These are phyloP conservation scores for Schizosaccharomyces octosporus DNA, from an alignment of 805 yeast genomes.

Conservation along the genomic window DNA sequence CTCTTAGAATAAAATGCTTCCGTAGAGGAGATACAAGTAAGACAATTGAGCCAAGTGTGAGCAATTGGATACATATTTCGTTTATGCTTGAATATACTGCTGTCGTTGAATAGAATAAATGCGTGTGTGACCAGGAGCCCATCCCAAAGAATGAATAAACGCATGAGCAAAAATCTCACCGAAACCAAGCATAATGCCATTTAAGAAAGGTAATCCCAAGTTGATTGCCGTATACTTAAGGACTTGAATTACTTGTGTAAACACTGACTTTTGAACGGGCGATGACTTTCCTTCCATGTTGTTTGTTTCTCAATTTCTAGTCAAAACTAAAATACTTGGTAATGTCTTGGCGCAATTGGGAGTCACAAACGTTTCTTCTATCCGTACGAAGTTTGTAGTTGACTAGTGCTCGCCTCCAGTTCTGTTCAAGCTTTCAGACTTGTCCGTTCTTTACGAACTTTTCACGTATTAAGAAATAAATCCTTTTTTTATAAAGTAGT, in stretches of 20 bases:
- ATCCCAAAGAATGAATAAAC: slow-evolving; percentile 53
- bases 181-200: slow-evolving; percentile 87
- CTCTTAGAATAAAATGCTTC: not conserved
- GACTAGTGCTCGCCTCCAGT: no score
- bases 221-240: slow-evolving; percentile 27
- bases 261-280: not conserved
- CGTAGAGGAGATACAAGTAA: not conserved
- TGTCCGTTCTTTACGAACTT: no score
- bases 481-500: no score
- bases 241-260: not conserved
- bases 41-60: no score
- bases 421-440: no score
- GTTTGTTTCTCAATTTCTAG: not conserved
- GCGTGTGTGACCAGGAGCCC: slow-evolving; percentile 15
- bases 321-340: no score
- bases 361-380: no score
- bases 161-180: slow-evolving; percentile 91
- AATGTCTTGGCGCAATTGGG: no score
- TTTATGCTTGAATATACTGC: not conserved
- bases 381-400: no score
- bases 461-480: no score
- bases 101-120: not conserved
- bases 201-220: slow-evolving; percentile 60
- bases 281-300: not conserved
- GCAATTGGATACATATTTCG: not conserved